These are phyloP conservation scores for Chaetomiaceae sp. DNA, from an alignment of 2,329 filamentous ascomycete species.

Conservation along the genomic window DNA sequence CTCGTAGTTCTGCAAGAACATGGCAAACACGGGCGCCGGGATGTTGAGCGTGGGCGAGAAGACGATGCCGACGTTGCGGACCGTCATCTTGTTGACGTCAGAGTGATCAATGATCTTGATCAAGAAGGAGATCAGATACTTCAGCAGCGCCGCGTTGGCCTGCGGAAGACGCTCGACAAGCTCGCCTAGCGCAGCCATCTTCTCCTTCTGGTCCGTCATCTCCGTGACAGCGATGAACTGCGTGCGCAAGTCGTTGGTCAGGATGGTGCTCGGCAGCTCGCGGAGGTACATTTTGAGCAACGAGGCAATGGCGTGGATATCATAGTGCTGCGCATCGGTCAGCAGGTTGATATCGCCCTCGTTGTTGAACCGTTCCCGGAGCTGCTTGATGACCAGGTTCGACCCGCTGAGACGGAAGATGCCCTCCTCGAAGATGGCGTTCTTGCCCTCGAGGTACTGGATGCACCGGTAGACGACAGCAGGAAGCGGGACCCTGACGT, in stretches of 20 bases:
- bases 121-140: slow-evolving; percentile 81
- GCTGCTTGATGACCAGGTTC: slow-evolving; percentile 84
- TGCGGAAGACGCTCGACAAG: slow-evolving; percentile 76
- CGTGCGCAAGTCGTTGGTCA: slow-evolving; percentile 84
- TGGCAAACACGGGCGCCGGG: slow-evolving; percentile 85
- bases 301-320: slow-evolving; percentile 93
- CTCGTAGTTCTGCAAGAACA: slow-evolving; percentile 87
- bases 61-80: slow-evolving; percentile 94
- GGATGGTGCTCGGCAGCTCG: slow-evolving; percentile 83
- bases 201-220: slow-evolving; percentile 67
- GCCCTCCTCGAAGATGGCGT: slow-evolving; percentile 80
- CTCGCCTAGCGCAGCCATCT: slow-evolving; percentile 68
- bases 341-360: slow-evolving; percentile 89
- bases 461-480: slow-evolving; percentile 94
- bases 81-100: slow-evolving; percentile 94
- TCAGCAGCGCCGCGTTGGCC: slow-evolving; percentile 75
- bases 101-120: slow-evolving; percentile 90
- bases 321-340: slow-evolving; percentile 78
- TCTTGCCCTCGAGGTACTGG: slow-evolving; percentile 81
- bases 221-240: slow-evolving; percentile 85
- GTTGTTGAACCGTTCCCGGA: slow-evolving; percentile 88
- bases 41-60: slow-evolving; percentile 98
- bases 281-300: slow-evolving; percentile 90
- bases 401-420: slow-evolving; percentile 98
- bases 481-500: slow-evolving; percentile 71